phyloP scores from a whole-genome alignment of 768 basidiomycete genomes.

The Lactarius indigo region DNA sequence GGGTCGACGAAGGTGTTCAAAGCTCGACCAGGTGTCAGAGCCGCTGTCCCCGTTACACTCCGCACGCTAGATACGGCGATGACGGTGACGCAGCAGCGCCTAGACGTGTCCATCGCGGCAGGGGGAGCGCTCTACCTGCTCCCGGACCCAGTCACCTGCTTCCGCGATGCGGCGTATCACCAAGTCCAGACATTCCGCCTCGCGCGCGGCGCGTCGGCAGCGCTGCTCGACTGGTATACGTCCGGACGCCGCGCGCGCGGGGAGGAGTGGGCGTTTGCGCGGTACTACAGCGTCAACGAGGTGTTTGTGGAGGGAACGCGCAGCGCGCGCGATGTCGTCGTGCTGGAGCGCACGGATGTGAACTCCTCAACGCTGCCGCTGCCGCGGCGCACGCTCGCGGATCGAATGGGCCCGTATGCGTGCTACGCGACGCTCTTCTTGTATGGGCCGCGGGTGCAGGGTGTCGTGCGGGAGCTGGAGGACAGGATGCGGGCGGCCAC shows the following conservation, averaged over 20 bases:
- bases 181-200: conserved; percentile 81
- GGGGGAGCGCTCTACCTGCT: conserved; percentile 69
- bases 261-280: conserved; percentile 87
- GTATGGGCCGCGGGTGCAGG: conserved; percentile 59
- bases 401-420: conserved; percentile 73
- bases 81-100: conserved; percentile 54
- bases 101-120: conserved; percentile 53
- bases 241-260: conserved; percentile 79
- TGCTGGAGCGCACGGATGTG: conserved; percentile 46
- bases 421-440: conserved; percentile 89
- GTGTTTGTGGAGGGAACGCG: conserved; percentile 61
- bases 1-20: conserved; percentile 97
- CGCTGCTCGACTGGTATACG: conserved; percentile 89
- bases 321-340: conserved; percentile 71
- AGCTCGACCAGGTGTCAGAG: conserved; percentile 56
- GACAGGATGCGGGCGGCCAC: conserved; percentile 49
- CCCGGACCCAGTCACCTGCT: conserved; percentile 93
- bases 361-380: conserved; percentile 22
- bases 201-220: conserved; percentile 53
- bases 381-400: conserved; percentile 47
- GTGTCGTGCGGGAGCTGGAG: conserved; percentile 47
- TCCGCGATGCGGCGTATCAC: conserved; percentile 74
- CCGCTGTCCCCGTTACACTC: conserved; percentile 35
- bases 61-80: not conserved
- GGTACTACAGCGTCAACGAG: conserved; percentile 85